Evolutionary conservation across 2,329 filamentous ascomycete genomes (phyloP), one percentile per base, ranked within the genome.

Genomic region (Cercospora sp.): DNA sequence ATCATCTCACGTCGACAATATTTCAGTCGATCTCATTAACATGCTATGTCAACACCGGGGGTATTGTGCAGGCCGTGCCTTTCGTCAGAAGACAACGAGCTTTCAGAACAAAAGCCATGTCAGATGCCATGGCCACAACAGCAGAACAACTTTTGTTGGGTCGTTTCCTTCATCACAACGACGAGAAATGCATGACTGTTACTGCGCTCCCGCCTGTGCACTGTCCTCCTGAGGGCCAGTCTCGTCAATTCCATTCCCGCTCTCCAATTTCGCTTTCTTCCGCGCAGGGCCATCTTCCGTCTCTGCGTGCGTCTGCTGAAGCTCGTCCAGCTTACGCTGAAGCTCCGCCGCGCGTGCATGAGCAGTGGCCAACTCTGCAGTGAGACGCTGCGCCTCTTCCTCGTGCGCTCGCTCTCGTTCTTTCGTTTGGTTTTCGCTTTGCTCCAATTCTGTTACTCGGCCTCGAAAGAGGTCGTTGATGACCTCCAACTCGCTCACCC

Each of bases 401-500:
- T 85, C 83, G 53, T 89, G 84, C 67, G 88, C 85, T 68, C 85
- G 81, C 81, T 88, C 81, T 72, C 87, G 84, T 76, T 88, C 81
- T 76, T 89, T 82, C 63, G 90, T 87, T 59, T 86, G 88, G 59
- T 87, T 87, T 77, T 94, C 91, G 76, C 90, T 90, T 73, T 89
- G 87, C 77, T 96, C 92, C 12, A 95, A 84, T 77, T 95, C 85
- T 78, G 89, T 80, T 49, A 97, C 88, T 10, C 82, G 81, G 69
- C 90, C 89, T 57, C 83, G 82, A 78, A 91, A 91, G 21, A 91
- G 81, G 64, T 89, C 86, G 75, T 89, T 97, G 83, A 99, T 97
- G 63, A 99, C 87, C 78, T 99, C 95, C 26, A 99, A 86, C 80
- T 99, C 95, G 74, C 90, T 95, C 37, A 99, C 94, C 51, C 95